Conservation (phyloP, 495 filamentous ascomycete genomes). For the Jackrogersella minutella region DNA sequence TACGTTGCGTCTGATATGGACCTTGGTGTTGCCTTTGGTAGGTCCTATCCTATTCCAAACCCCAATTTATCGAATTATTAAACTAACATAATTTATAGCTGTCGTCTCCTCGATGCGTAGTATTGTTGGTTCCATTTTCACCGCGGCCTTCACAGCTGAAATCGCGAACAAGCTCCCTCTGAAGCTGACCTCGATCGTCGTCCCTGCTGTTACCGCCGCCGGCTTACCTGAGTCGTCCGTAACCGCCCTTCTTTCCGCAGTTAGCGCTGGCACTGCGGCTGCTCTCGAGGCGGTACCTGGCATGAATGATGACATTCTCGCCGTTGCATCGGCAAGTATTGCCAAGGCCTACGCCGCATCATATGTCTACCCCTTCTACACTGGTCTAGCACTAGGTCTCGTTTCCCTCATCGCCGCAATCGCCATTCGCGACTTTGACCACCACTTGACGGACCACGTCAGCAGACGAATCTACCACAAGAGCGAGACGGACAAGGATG, state of each 20-base stretch:
- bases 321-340: conserved; percentile 27
- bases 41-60: conserved; percentile 30
- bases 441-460: conserved; percentile 21
- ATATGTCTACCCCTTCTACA: conserved; percentile 18
- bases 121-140: conserved; percentile 28
- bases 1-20: conserved; percentile 39
- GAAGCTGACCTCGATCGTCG: conserved; percentile 47
- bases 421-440: conserved; percentile 17
- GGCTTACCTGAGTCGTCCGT: conserved; percentile 53
- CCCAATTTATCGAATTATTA: conserved; percentile 9
- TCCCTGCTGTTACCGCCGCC: conserved; percentile 47
- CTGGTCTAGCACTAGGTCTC: neutral
- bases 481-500: conserved; percentile 14
- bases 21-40: conserved; percentile 54
- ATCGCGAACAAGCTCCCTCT: conserved; percentile 50
- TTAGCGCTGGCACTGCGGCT: conserved; percentile 38
- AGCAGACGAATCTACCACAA: conserved; percentile 22
- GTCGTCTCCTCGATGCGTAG: conserved; percentile 49
- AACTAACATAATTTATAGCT: conserved; percentile 38
- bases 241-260: conserved; percentile 47
- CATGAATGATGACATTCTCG: conserved; percentile 49
- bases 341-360: conserved; percentile 8
- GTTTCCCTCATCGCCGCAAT: conserved; percentile 8
- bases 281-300: conserved; percentile 51
- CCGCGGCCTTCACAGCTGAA: conserved; percentile 53